Conservation (phyloP, 164 flowering plant genomes). For the Vitis rotundifolia region DNA sequence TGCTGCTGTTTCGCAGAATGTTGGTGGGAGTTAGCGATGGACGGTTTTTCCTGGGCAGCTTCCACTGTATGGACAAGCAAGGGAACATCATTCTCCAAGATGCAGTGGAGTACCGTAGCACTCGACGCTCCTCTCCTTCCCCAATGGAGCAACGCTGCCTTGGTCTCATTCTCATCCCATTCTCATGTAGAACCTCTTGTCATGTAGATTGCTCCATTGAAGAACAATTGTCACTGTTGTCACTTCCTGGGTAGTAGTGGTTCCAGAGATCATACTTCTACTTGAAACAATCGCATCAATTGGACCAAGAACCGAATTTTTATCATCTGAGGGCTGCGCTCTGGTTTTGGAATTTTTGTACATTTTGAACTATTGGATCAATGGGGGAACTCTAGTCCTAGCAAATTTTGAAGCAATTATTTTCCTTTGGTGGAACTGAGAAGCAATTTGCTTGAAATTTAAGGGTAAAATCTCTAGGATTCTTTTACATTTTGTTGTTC, state of each 20-base stretch:
- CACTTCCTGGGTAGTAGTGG: slow-evolving; percentile 21
- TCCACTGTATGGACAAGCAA: slow-evolving; percentile 94
- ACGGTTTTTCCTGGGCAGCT: slow-evolving; percentile 72
- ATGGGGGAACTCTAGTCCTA: too few species aligned
- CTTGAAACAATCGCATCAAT: too few species aligned
- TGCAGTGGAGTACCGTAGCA: slow-evolving; percentile 80
- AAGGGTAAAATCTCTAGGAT: too few species aligned
- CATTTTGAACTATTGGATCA: too few species aligned
- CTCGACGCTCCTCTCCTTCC: slow-evolving; percentile 62
- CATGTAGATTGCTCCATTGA: slow-evolving; percentile 77
- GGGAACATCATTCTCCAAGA: slow-evolving; percentile 95
- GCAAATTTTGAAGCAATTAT: too few species aligned
- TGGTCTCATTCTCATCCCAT: slow-evolving; percentile 88
- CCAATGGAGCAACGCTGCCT: slow-evolving; percentile 86
- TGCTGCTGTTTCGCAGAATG: slow-evolving; percentile 58
- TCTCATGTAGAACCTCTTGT: slow-evolving; percentile 72
- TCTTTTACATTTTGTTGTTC: too few species aligned
- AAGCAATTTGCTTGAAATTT: too few species aligned
- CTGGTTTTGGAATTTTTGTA: too few species aligned
- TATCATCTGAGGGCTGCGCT: too few species aligned
- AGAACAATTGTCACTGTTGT: slow-evolving; percentile 63
- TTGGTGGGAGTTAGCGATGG: slow-evolving; percentile 86
- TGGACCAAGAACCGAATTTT: too few species aligned
- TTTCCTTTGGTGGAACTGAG: too few species aligned
- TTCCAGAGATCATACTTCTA: too few species aligned